Evolutionary conservation across 2,329 filamentous ascomycete genomes (phyloP).

Genomic region (Aspergillus piperis): DNA sequence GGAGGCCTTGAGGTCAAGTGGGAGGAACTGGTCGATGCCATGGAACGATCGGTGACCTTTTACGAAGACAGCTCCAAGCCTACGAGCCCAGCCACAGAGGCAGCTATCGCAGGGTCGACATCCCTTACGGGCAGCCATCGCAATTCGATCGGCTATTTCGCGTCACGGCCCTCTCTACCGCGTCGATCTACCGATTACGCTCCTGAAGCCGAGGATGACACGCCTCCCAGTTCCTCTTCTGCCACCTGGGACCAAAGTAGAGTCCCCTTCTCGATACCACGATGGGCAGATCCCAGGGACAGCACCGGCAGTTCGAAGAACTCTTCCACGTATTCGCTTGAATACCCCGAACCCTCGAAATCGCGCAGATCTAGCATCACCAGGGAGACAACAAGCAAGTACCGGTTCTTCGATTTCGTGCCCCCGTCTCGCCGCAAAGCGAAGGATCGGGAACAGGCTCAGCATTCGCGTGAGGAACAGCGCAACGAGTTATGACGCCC

Average conservation of each 20-base stretch:
- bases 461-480: conserved; percentile 37
- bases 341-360: conserved; percentile 40
- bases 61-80: conserved; percentile 44
- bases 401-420: conserved; percentile 48
- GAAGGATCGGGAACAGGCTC: conserved; percentile 41
- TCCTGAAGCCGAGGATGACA: conserved; percentile 46
- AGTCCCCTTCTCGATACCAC: conserved; percentile 43
- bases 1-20: conserved; percentile 50
- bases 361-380: conserved; percentile 41
- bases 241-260: conserved; percentile 46
- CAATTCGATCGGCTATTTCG: conserved; percentile 46
- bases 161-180: conserved; percentile 38
- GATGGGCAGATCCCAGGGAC: conserved; percentile 43
- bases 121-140: conserved; percentile 37
- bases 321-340: conserved; percentile 49
- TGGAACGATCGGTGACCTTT: conserved; percentile 47
- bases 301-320: conserved; percentile 50
- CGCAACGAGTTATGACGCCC: conserved; percentile 32
- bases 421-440: conserved; percentile 44
- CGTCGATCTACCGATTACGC: conserved; percentile 42
- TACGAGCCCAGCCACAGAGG: conserved; percentile 39
- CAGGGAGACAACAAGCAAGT: conserved; percentile 43
- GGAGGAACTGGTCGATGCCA: conserved; percentile 52
- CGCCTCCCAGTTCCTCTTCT: conserved; percentile 47
- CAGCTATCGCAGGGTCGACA: conserved; percentile 31